These are phyloP conservation scores for Trypanosoma melophagium DNA, from an alignment of 208 protist genomes.

Conservation along the genomic window DNA sequence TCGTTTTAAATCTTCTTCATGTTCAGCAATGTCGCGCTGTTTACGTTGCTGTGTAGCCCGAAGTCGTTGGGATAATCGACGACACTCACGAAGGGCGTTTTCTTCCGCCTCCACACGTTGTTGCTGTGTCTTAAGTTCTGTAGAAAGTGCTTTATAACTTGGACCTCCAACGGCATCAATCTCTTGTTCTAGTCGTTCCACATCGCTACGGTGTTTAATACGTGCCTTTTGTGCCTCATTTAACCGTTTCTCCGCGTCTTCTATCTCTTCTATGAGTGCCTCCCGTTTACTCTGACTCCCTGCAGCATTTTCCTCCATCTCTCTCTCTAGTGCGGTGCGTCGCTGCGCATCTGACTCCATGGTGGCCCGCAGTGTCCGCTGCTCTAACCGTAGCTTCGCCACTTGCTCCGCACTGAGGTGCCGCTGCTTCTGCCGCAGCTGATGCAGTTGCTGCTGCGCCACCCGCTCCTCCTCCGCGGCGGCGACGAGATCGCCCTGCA, in stretches of 20 bases:
- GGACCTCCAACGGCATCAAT: conserved; percentile 76
- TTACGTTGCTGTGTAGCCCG: conserved; percentile 75
- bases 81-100: conserved; percentile 61
- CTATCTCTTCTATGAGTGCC: conserved; percentile 32
- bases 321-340: conserved; percentile 31
- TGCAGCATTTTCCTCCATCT: conserved; percentile 36
- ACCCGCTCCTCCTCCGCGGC: conserved; percentile 68
- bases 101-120: conserved; percentile 76
- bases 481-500: conserved; percentile 72
- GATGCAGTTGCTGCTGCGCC: conserved; percentile 60
- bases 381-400: conserved; percentile 50
- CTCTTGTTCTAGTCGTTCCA: conserved; percentile 65
- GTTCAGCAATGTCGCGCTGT: conserved; percentile 58
- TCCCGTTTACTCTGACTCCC: conserved; percentile 30
- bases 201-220: conserved; percentile 37
- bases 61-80: conserved; percentile 60
- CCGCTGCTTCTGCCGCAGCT: conserved; percentile 60
- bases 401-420: conserved; percentile 56
- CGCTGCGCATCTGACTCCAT: conserved; percentile 48
- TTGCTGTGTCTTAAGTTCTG: conserved; percentile 51
- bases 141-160: conserved; percentile 66
- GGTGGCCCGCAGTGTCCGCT: conserved; percentile 40
- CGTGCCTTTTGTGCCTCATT: conserved; percentile 50
- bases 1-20: conserved; percentile 47
- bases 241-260: conserved; percentile 30